Evolutionary conservation across 352 stramenopile genomes (phyloP).

Genomic region (Pythium chondricola): DNA sequence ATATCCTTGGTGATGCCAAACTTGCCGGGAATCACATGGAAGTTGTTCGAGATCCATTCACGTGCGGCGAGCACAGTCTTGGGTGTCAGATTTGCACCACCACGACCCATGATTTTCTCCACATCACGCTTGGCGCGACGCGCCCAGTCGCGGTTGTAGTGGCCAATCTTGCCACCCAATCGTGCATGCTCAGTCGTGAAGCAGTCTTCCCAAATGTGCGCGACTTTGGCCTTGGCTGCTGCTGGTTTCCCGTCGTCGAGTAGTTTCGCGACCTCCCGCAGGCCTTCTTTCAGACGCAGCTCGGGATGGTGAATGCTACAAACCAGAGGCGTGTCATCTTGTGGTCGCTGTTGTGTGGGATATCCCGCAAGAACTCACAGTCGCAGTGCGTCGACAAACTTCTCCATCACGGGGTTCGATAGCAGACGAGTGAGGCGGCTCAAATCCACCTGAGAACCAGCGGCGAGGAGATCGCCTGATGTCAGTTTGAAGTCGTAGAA

Average conservation of each 20-base stretch:
- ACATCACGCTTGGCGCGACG: conserved; percentile 28
- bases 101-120: conserved; percentile 69
- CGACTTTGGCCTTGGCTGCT: conserved; percentile 28
- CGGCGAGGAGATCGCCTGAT: conserved; percentile 24
- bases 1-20: conserved; percentile 77
- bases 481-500: conserved; percentile 85
- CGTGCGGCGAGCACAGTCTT: conserved; percentile 50
- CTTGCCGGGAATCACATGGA: conserved; percentile 59
- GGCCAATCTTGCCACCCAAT: conserved; percentile 52
- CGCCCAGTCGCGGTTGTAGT: conserved; percentile 74
- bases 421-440: conserved; percentile 40
- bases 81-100: conserved; percentile 38
- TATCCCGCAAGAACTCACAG: conserved; percentile 49
- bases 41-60: conserved; percentile 69
- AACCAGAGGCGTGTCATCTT: no score
- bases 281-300: conserved; percentile 70
- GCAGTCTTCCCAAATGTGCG: conserved; percentile 53
- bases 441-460: conserved; percentile 38
- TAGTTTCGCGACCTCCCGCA: conserved; percentile 57
- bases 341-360: no score
- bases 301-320: conserved; percentile 75
- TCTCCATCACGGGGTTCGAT: conserved; percentile 70
- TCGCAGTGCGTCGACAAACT: conserved; percentile 70
- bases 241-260: conserved; percentile 39
- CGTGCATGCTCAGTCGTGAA: conserved; percentile 43